Percentiles rank a stretch among this genome's conserved stretches.
phyloP scores from a whole-genome alignment of 2,329 filamentous ascomycete genomes.

The Aspergillus alliaceus region DNA sequence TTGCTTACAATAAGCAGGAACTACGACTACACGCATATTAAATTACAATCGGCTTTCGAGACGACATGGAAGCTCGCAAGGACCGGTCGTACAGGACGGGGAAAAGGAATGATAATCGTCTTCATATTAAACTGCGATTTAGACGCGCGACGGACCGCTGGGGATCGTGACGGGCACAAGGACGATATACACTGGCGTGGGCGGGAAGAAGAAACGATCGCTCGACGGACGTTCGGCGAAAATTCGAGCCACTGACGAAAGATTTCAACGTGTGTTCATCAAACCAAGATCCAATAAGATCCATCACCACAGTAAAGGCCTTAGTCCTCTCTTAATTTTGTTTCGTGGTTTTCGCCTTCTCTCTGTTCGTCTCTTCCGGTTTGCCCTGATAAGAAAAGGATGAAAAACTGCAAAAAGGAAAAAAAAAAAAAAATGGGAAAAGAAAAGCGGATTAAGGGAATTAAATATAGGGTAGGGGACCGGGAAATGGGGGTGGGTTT shows the following conservation, averaged over 20 bases:
- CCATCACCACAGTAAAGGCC: background rate
- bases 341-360: constrained; percentile 11
- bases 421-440: too few relatives aligned
- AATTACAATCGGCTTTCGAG: constrained; percentile 7
- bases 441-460: constrained; percentile 9
- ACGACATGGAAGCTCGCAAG: constrained; percentile 11
- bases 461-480: constrained; percentile 3
- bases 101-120: constrained; percentile 18
- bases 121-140: constrained; percentile 25
- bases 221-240: constrained; percentile 27
- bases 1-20: background rate
- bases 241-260: constrained; percentile 28
- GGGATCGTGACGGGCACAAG: constrained; percentile 21
- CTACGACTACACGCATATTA: background rate
- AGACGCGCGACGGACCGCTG: constrained; percentile 23
- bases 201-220: constrained; percentile 19
- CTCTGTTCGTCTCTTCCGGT: constrained; percentile 4
- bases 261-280: constrained; percentile 15
- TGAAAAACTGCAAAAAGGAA: constrained; percentile 8
- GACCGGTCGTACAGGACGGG: constrained; percentile 18
- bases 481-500: background rate
- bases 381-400: constrained; percentile 1
- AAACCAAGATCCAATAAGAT: constrained; percentile 6
- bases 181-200: constrained; percentile 24
- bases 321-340: background rate